A percentile compares a stretch with the other conserved stretches of the same genome.
phyloP scores from a whole-genome alignment of 2,329 filamentous ascomycete genomes.

The Botrytis elliptica region DNA sequence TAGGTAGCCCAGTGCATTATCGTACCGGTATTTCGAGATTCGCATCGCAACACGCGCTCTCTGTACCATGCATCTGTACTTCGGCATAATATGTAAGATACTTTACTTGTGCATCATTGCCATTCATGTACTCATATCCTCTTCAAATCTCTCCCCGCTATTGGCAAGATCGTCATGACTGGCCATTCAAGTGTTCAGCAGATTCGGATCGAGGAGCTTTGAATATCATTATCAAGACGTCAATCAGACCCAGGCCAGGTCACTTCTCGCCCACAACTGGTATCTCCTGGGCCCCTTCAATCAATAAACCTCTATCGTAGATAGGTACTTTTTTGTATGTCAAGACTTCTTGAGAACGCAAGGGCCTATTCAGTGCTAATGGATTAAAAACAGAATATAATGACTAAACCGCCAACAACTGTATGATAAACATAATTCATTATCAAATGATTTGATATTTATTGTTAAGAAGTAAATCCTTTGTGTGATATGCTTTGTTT shows the following conservation, averaged over 20 bases:
- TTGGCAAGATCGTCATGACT: background rate
- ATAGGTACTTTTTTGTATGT: background rate
- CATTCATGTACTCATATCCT: background rate
- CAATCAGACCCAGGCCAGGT: background rate
- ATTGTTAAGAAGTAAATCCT: background rate
- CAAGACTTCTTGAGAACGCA: slow-evolving; percentile 12
- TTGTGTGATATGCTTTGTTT: slow-evolving; percentile 7
- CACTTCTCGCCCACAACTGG: background rate
- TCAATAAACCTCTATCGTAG: background rate
- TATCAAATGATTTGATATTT: background rate
- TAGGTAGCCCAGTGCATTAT: slow-evolving; percentile 15
- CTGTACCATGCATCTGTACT: slow-evolving; percentile 8
- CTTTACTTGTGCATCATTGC: background rate
- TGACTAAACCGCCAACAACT: background rate
- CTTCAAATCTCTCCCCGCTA: background rate
- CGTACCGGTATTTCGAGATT: slow-evolving; percentile 13
- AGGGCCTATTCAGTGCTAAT: background rate
- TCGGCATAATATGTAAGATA: background rate
- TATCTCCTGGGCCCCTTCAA: background rate
- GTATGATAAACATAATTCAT: background rate
- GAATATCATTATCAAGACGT: background rate
- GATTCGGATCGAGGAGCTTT: background rate
- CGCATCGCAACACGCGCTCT: background rate
- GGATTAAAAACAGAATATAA: background rate
- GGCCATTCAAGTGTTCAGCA: background rate